phyloP scores from a whole-genome alignment of 2,329 filamentous ascomycete species.

The Phaeosphaeriaceae sp. region DNA sequence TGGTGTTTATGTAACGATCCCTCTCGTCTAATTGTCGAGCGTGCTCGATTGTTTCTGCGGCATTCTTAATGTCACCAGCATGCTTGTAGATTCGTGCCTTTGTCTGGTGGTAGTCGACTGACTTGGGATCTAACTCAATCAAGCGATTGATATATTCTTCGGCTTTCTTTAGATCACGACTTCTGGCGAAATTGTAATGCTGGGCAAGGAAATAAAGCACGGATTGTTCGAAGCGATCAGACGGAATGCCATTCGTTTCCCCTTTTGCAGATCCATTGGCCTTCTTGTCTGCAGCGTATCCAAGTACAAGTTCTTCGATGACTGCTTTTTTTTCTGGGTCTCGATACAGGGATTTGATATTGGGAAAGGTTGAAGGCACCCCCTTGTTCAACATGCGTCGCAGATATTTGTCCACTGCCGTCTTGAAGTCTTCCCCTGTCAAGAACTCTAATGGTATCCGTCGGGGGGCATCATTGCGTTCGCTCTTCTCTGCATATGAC shows the following conservation, averaged over 20 bases:
- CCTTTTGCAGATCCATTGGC: slow-evolving; percentile 58
- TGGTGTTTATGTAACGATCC: slow-evolving; percentile 98
- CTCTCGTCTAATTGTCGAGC: slow-evolving; percentile 84
- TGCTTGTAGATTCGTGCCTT: slow-evolving; percentile 96
- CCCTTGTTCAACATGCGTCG: slow-evolving; percentile 87
- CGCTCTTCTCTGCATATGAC: slow-evolving; percentile 79
- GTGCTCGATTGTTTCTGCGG: slow-evolving; percentile 85
- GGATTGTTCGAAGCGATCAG: slow-evolving; percentile 71
- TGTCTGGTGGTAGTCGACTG: slow-evolving; percentile 92
- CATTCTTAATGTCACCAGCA: slow-evolving; percentile 76
- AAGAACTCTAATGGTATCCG: slow-evolving; percentile 91
- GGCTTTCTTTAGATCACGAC: slow-evolving; percentile 82
- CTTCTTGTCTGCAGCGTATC: slow-evolving; percentile 71
- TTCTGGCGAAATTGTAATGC: slow-evolving; percentile 92
- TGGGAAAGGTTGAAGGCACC: slow-evolving; percentile 94
- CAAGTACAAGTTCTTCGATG: slow-evolving; percentile 76
- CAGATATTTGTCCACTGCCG: slow-evolving; percentile 79
- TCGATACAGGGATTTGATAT: slow-evolving; percentile 90
- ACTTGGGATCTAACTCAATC: slow-evolving; percentile 77
- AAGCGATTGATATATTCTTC: slow-evolving; percentile 83
- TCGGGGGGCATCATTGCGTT: slow-evolving; percentile 82
- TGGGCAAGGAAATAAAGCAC: slow-evolving; percentile 93
- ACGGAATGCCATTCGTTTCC: slow-evolving; percentile 59
- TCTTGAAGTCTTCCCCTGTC: slow-evolving; percentile 76
- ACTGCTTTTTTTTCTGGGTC: slow-evolving; percentile 78